Evolutionary conservation across 148 eudicot genomes (phyloP), one percentile per base, ranked within the genome.

Genomic region (Fagopyrum homotropicum): DNA sequence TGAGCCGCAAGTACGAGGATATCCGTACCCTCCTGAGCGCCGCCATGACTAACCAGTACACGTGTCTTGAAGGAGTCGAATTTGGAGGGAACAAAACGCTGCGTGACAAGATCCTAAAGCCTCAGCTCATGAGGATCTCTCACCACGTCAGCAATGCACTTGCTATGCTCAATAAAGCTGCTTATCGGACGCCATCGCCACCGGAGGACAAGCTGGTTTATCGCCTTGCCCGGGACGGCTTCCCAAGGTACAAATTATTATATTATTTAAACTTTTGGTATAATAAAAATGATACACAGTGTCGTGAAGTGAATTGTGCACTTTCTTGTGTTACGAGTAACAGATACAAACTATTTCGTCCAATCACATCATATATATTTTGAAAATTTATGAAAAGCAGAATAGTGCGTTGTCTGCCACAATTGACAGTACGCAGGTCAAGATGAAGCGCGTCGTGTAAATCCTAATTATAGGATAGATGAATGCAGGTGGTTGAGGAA

Each of bases 31-130:
- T 86, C 1, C 74, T 93, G 14, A 91, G 97, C 66, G 98, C 81
- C 0, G 91, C 95, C 26, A 91, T 93, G 91, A 93, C 98, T n/a
- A 89, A 93, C 51, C 90, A 88, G 83, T 76, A 79, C 77, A 94
- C 98, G 9, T 94, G 98, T 59, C 87, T 91, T 1, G 97, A 94
- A 43, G 98, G 97, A 1, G 84, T 93, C 74, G 87, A 88, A 6
- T 74, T 73, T 51, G 81, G 79, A 5, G 84, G 88, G 15, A 78
- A 80, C 35, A 72, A 75, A 68, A 79, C 82, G 5, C 56, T 89
- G 0, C 76, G 91, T 4, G 6, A 46, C 51, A 56, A 73, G 9
- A 73, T 12, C 76, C 75, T 94, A 0, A 77, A 90, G 30, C 74
- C 77, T 0, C 74, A 84, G 6, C 45, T 86, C 49, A 22, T 44